These are phyloP conservation scores for Rosa persica DNA, from an alignment of 306 rosid species.

Conservation along the genomic window DNA sequence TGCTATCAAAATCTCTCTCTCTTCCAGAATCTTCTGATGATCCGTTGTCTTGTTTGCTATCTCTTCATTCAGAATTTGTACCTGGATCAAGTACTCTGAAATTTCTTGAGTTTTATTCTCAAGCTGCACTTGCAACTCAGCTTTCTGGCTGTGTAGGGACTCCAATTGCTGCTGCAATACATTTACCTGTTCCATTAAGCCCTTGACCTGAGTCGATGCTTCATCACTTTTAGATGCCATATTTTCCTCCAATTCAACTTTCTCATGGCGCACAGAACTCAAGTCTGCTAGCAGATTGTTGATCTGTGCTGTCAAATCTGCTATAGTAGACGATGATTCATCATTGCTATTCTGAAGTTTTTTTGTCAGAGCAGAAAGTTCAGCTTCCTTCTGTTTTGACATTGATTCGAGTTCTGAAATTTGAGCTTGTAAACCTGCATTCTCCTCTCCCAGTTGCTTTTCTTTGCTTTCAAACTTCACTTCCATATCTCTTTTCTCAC, in stretches of 20 bases:
- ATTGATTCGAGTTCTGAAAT: slow-evolving; percentile 53
- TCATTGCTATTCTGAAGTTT: slow-evolving; percentile 54
- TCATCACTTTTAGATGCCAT: slow-evolving; percentile 48
- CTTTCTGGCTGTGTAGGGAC: slow-evolving; percentile 43
- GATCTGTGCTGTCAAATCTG: slow-evolving; percentile 55
- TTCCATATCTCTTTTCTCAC: slow-evolving; percentile 45
- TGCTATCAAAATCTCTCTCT: slow-evolving; percentile 43
- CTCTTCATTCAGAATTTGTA: slow-evolving; percentile 65
- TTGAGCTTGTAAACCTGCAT: slow-evolving; percentile 41
- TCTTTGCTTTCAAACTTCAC: slow-evolving; percentile 40
- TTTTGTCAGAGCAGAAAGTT: slow-evolving; percentile 46
- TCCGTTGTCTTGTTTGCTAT: slow-evolving; percentile 43
- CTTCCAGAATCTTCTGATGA: slow-evolving; percentile 49
- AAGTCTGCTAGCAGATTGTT: slow-evolving; percentile 47
- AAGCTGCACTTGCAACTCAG: slow-evolving; percentile 56
- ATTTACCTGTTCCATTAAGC: slow-evolving; percentile 49
- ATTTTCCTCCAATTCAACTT: slow-evolving; percentile 58
- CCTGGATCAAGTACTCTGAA: slow-evolving; percentile 45
- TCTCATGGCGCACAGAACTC: slow-evolving; percentile 32
- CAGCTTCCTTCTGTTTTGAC: slow-evolving; percentile 55
- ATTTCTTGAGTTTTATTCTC: slow-evolving; percentile 46
- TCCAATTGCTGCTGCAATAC: slow-evolving; percentile 58
- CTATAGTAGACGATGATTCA: slow-evolving; percentile 46
- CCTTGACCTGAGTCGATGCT: slow-evolving; percentile 51
- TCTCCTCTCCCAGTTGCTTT: slow-evolving; percentile 47